phyloP scores from a whole-genome alignment of 176 grass and related monocot genomes.

The Triticum turgidum region DNA sequence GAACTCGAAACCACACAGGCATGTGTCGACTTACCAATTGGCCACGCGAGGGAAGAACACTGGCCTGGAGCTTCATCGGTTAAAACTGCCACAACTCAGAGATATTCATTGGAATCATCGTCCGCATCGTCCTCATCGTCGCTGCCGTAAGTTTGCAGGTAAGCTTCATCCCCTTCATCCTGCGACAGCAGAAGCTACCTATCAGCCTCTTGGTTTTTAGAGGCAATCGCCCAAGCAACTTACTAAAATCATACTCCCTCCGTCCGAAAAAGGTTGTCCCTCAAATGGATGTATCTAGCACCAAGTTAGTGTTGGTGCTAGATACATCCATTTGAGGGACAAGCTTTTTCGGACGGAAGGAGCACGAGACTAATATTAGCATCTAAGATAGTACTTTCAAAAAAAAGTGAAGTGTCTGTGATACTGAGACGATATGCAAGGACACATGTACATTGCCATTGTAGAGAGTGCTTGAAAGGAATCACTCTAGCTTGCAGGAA shows the following conservation, averaged over 20 bases:
- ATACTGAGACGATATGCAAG: not conserved
- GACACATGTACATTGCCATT: not conserved
- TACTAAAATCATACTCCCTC: not conserved
- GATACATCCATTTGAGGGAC: too few species aligned
- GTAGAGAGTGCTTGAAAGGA: not conserved
- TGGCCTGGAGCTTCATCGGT: not conserved
- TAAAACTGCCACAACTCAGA: constrained; percentile 21
- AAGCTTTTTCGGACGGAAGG: too few species aligned
- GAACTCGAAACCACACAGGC: not conserved
- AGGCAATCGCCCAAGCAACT: not conserved
- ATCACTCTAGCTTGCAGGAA: not conserved
- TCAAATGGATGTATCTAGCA: too few species aligned
- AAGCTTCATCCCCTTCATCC: constrained; percentile 90
- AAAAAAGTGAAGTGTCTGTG: not conserved
- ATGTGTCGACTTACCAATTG: not conserved
- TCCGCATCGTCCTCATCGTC: constrained; percentile 47
- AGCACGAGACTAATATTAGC: not conserved
- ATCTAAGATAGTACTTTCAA: too few species aligned
- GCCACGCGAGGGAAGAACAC: not conserved
- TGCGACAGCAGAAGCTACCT: constrained; percentile 37
- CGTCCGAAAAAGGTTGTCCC: too few species aligned
- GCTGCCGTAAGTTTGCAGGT: constrained; percentile 68
- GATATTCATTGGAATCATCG: constrained; percentile 32
- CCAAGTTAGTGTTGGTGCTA: too few species aligned
- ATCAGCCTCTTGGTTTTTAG: not conserved